A percentile compares a stretch with the other conserved stretches of the same genome.
phyloP scores from a whole-genome alignment of 192 early-diverging fungal genomes.

The Anaeromyces robustus region DNA sequence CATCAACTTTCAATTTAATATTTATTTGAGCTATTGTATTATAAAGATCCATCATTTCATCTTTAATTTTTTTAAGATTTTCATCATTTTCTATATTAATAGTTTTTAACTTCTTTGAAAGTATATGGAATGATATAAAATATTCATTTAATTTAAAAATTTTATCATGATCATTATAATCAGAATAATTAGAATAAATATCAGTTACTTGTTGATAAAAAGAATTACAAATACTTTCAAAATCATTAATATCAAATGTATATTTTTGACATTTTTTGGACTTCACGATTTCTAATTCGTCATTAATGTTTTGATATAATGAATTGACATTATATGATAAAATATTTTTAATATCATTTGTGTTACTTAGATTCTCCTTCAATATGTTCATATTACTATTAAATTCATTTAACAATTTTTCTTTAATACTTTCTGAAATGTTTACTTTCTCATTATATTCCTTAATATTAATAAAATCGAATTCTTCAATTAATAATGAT shows the following conservation, averaged over 20 bases:
- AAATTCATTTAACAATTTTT: background rate
- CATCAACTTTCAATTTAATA: background rate
- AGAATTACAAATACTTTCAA: background rate
- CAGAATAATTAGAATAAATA: background rate
- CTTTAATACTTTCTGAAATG: background rate
- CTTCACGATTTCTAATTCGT: background rate
- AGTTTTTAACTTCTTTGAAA: background rate
- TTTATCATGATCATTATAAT: background rate
- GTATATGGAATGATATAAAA: background rate
- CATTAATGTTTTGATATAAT: background rate
- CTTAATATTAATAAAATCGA: background rate
- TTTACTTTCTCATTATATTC: background rate
- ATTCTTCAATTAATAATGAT: background rate
- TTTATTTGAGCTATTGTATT: background rate
- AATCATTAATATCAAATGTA: background rate
- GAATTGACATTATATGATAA: background rate
- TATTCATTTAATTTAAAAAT: background rate
- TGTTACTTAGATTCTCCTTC: background rate
- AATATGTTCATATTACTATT: background rate
- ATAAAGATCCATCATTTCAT: background rate
- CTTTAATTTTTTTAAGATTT: background rate
- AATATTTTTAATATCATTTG: background rate
- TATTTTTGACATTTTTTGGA: background rate
- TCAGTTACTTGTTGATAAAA: background rate
- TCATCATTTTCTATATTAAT: background rate